These are phyloP conservation scores for Leptographium radiaticola DNA, from an alignment of 2,329 filamentous ascomycete genomes.

Conservation along the genomic window DNA sequence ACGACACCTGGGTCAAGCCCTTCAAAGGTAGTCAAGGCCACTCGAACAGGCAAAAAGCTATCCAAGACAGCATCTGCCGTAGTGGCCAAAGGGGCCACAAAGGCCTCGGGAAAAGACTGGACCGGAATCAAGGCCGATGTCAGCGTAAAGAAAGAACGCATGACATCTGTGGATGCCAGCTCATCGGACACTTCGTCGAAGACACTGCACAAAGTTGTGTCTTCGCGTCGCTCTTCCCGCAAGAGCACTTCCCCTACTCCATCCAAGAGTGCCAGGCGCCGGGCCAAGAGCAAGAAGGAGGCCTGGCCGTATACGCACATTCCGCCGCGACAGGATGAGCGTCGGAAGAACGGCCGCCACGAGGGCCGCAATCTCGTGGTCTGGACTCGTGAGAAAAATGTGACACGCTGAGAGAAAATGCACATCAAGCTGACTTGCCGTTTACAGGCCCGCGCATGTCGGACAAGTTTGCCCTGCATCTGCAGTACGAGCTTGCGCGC, in stretches of 20 bases:
- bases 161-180: not conserved
- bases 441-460: constrained; percentile 29
- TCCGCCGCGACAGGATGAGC: constrained; percentile 8
- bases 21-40: not conserved
- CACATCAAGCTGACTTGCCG: not conserved
- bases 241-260: not conserved
- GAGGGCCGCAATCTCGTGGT: constrained; percentile 25
- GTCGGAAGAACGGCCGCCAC: constrained; percentile 17
- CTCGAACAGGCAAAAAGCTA: not conserved
- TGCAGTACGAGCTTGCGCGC: constrained; percentile 25
- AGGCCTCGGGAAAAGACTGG: not conserved
- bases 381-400: constrained; percentile 28
- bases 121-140: not conserved
- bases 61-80: not conserved
- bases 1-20: not conserved
- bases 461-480: constrained; percentile 28
- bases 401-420: not conserved
- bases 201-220: not conserved
- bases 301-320: constrained; percentile 8
- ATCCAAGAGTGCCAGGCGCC: too few relatives aligned
- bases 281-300: not conserved
- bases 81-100: not conserved
- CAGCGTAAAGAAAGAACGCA: not conserved
- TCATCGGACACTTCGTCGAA: not conserved
- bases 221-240: not conserved